These are phyloP conservation scores for Cercospora sesami DNA, from an alignment of 2,329 filamentous ascomycete species.

Conservation along the genomic window DNA sequence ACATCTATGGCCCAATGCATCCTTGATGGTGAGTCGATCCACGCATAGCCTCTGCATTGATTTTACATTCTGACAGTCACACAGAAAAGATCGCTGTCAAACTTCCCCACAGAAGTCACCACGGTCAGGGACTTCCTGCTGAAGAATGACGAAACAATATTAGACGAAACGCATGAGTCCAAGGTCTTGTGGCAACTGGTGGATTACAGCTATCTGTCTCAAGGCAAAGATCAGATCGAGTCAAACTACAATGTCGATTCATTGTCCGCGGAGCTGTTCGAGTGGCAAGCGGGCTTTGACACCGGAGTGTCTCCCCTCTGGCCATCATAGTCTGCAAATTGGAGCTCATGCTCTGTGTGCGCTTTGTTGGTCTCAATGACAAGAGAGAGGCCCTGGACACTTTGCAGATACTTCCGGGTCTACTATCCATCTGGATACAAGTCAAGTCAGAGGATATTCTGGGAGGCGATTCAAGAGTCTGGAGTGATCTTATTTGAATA, in stretches of 20 bases:
- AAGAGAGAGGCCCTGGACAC: no score
- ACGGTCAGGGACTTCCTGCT: neutral
- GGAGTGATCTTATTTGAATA: neutral
- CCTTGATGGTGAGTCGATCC: neutral
- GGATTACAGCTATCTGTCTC: neutral
- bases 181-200: neutral
- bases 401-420: no score
- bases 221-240: neutral
- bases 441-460: neutral
- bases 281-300: neutral
- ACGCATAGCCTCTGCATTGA: neutral
- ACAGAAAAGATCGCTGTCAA: neutral
- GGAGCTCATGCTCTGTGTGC: no score
- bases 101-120: neutral
- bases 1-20: conserved; percentile 2
- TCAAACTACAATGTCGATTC: neutral
- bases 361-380: no score
- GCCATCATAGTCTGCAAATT: neutral
- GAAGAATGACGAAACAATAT: neutral
- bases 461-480: neutral
- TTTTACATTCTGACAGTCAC: neutral
- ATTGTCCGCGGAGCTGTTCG: neutral
- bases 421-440: no score
- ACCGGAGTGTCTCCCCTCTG: neutral
- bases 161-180: neutral